Conservation (phyloP, 202 grass and related monocot species). For the Dendrocalamus latiflorus region DNA sequence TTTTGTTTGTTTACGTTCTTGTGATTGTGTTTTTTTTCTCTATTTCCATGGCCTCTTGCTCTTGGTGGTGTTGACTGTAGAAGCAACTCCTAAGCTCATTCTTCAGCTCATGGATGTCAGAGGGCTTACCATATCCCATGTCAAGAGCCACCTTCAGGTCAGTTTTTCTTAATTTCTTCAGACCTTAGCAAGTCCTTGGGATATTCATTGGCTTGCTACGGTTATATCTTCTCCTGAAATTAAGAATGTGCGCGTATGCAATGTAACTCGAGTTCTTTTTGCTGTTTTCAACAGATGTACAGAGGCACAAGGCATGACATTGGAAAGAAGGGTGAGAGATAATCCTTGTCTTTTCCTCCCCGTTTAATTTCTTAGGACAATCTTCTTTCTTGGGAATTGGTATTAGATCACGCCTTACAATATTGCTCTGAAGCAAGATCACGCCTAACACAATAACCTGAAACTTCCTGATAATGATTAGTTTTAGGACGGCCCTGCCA, state of each 20-base stretch:
- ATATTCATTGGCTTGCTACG: not conserved
- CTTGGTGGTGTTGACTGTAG: not conserved
- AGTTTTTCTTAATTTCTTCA: not conserved
- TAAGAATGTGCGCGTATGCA: not conserved
- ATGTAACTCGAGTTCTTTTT: not conserved
- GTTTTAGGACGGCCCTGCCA: not conserved
- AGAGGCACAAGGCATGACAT: conserved; percentile 45
- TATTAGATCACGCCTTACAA: conserved; percentile 2
- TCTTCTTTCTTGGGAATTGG: conserved; percentile 42
- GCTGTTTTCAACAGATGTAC: conserved; percentile 40
- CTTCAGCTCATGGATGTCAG: conserved; percentile 57
- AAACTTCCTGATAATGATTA: not conserved
- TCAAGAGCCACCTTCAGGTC: conserved; percentile 84
- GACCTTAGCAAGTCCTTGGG: not conserved
- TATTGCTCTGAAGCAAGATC: not conserved
- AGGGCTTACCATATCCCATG: conserved; percentile 70
- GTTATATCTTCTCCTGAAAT: not conserved
- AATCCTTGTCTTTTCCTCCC: not conserved
- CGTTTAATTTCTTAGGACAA: conserved; percentile 5
- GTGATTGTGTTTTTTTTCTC: not conserved
- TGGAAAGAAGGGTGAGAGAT: conserved; percentile 48
- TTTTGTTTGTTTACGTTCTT: not conserved
- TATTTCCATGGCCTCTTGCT: not conserved
- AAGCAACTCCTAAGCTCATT: too few species aligned
- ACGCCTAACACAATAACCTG: not conserved